Percentiles rank a stretch among this genome's conserved stretches.
These are phyloP conservation scores for Coffea eugenioides DNA, from an alignment of 257 asterid species.

Conservation along the genomic window DNA sequence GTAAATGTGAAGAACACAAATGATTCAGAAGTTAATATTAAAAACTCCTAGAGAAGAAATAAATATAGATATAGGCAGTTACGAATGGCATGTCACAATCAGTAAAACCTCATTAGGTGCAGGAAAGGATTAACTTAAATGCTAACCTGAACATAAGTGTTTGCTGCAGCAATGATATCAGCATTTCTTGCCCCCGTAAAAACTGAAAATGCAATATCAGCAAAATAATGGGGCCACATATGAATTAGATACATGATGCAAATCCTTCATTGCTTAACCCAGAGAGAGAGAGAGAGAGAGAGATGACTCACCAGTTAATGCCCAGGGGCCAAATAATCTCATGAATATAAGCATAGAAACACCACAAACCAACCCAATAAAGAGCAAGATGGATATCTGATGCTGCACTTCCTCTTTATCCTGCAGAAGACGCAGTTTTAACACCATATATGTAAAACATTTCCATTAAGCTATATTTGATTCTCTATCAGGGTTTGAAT, in stretches of 20 bases:
- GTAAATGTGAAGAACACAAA: neutral
- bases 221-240: neutral
- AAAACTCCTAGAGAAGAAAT: neutral
- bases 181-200: constrained; percentile 79
- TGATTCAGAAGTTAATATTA: neutral
- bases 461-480: neutral
- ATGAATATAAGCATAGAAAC: constrained; percentile 73
- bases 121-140: neutral
- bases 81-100: neutral
- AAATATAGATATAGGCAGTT: neutral
- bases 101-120: neutral
- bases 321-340: constrained; percentile 69
- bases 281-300: neutral
- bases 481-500: no score
- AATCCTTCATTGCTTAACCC: neutral
- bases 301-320: constrained; percentile 56
- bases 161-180: constrained; percentile 73
- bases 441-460: neutral
- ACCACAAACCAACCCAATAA: constrained; percentile 81
- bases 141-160: constrained; percentile 84
- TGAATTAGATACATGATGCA: neutral
- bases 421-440: constrained; percentile 36
- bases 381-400: constrained; percentile 82
- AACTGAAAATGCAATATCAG: constrained; percentile 41
- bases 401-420: constrained; percentile 83